Base-by-base conservation (phyloP, 306 rosid species). In the Sechiopsis laciniata region DNA sequence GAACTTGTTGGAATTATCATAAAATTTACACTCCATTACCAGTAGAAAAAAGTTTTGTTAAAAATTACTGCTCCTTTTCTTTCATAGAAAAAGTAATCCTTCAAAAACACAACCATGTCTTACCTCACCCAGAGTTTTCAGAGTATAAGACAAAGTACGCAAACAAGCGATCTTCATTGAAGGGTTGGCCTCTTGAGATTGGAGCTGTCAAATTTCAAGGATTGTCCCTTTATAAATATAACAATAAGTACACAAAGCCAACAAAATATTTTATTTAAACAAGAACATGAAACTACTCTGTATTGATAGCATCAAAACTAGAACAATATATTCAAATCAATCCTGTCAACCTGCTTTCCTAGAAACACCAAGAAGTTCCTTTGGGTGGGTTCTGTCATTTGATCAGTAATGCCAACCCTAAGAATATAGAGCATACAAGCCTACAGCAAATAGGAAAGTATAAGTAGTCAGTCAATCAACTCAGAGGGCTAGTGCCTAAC, bases 361-460 rank as follows among this genome's bases (percentile, higher is more conserved):
- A 94, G 83, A 61, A 94, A 94, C 75, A 86, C 84, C 86, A 89
- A 78, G 77, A 94, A 89, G 78, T 60, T 81, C 86, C 98, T 85
- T 75, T 94, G 98, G 29, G 92, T 87, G 75, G 98, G 90, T 71
- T 94, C 97, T 13, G 96, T 87, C 98, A 94, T 94, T 80, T 90
- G 97, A 89, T 94, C 97, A 24, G 92, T 90, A 81, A 94, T 78
- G 52, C 97, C 97, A 20, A 94, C 87, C 80, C 91, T 97, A 75
- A 94, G 90, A 63, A 90, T 81, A 77, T 94, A 94, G 55, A 94
- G 98, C 80, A 90, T 92, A 67, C 98, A 94, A n/a, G 98, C 98
- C 98, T 94, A 83, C 76, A 81, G 56, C 50, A 76, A 79, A 86
- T 76, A 80, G 79, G 69, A 79, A 68, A 48, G 73, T 6, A 55